Evolutionary conservation across 805 yeast species (phyloP).

Genomic region (Yamadazyma nakazawae): DNA sequence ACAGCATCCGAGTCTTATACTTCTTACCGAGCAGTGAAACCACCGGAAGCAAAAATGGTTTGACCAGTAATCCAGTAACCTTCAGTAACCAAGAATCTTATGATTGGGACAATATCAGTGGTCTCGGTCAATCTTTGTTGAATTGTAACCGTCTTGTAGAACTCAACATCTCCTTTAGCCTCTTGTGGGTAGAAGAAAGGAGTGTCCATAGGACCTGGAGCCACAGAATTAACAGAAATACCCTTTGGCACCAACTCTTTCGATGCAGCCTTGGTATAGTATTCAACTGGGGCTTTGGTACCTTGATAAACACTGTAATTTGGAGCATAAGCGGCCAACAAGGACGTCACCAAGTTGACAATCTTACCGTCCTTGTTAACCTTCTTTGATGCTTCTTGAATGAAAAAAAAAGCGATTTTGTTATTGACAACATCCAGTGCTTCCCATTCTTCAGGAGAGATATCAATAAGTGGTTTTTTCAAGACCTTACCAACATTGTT

Average conservation of each 20-base stretch:
- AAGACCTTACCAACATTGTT: slow-evolving; percentile 66
- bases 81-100: slow-evolving; percentile 57
- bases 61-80: slow-evolving; percentile 74
- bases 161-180: slow-evolving; percentile 48
- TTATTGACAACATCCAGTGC: slow-evolving; percentile 51
- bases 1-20: background rate
- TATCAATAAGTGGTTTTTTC: slow-evolving; percentile 56
- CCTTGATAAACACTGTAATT: slow-evolving; percentile 55
- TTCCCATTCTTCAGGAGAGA: slow-evolving; percentile 54
- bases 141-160: slow-evolving; percentile 50
- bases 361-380: slow-evolving; percentile 53
- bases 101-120: slow-evolving; percentile 61
- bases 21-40: slow-evolving; percentile 56
- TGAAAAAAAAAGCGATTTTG: slow-evolving; percentile 59
- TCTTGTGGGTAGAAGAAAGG: slow-evolving; percentile 65
- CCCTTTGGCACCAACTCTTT: slow-evolving; percentile 47
- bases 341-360: slow-evolving; percentile 57
- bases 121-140: slow-evolving; percentile 53
- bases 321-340: slow-evolving; percentile 62
- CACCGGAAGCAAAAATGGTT: slow-evolving; percentile 61
- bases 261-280: slow-evolving; percentile 51
- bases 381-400: slow-evolving; percentile 52
- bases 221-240: slow-evolving; percentile 53
- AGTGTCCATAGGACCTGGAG: slow-evolving; percentile 69
- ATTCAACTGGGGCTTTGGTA: slow-evolving; percentile 54